Percentiles rank a stretch among this genome's conserved stretches.
These are phyloP conservation scores for Tylopilus sp. DNA, from an alignment of 768 basidiomycete genomes.

Conservation along the genomic window DNA sequence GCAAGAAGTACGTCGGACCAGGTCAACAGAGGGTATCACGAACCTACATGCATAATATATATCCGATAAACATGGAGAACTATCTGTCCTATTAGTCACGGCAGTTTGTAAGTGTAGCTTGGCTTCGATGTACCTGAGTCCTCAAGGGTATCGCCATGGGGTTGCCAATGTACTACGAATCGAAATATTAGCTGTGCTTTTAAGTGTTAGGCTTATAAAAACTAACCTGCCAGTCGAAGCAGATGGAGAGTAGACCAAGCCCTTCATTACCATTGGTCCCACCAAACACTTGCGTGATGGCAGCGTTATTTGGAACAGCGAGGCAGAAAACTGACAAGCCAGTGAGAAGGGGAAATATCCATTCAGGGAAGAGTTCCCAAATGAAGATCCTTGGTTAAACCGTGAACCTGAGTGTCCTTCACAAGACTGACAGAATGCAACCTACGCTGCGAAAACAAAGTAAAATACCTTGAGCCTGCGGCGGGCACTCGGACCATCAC, in stretches of 20 bases:
- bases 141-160: constrained; percentile 54
- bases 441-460: constrained; percentile 30
- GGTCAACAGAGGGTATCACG: background rate
- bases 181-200: background rate
- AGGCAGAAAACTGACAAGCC: constrained; percentile 63
- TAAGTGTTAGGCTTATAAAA: background rate
- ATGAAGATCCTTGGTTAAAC: constrained; percentile 24
- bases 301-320: constrained; percentile 45
- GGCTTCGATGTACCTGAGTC: constrained; percentile 35
- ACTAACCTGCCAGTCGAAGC: constrained; percentile 56
- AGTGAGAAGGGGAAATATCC: constrained; percentile 56
- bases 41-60: constrained; percentile 51
- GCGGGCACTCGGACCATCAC: constrained; percentile 35
- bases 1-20: constrained; percentile 1
- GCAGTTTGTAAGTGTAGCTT: background rate
- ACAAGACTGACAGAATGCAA: constrained; percentile 12
- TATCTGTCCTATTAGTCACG: constrained; percentile 3
- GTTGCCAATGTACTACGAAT: constrained; percentile 32
- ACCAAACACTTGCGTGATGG: constrained; percentile 56
- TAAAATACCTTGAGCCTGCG: constrained; percentile 38
- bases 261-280: constrained; percentile 63
- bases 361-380: constrained; percentile 27
- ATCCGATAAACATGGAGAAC: constrained; percentile 48
- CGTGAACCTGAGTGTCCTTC: too few species aligned
- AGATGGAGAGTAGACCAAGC: constrained; percentile 55